A percentile compares a stretch with the other conserved stretches of the same genome.
These are phyloP conservation scores for Sporothrix brasiliensis DNA, from an alignment of 2,329 filamentous ascomycete species.

Conservation along the genomic window DNA sequence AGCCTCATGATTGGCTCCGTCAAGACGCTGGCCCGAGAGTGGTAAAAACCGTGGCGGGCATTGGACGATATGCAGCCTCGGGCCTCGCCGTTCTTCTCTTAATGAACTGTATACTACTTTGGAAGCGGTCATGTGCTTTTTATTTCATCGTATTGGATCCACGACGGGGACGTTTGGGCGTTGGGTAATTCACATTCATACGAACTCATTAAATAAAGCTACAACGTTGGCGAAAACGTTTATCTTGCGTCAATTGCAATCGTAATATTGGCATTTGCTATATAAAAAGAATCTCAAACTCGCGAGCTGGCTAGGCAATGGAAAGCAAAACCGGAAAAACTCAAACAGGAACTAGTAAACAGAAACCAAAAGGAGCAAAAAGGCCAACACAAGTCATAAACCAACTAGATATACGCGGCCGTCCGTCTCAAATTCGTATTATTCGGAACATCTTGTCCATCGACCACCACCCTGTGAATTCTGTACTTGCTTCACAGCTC, in stretches of 20 bases:
- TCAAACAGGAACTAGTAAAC: no score
- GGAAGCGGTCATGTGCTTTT: no score
- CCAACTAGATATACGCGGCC: neutral
- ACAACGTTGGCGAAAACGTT: neutral
- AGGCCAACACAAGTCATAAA: neutral
- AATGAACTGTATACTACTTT: no score
- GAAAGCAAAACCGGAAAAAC: neutral
- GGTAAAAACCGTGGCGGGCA: constrained; percentile 15
- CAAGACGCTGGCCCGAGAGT: constrained; percentile 49
- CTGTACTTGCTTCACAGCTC: constrained; percentile 11
- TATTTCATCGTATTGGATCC: no score
- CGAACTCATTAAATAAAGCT: no score
- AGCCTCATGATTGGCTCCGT: constrained; percentile 77
- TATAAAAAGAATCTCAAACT: neutral
- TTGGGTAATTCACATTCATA: no score
- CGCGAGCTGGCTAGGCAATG: constrained; percentile 25
- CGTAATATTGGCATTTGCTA: neutral
- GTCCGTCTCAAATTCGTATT: neutral
- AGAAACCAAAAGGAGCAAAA: neutral
- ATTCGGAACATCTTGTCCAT: neutral
- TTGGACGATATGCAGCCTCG: no score
- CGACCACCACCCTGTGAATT: neutral
- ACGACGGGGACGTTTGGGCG: no score
- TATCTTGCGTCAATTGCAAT: neutral
- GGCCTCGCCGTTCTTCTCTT: no score